Percentiles rank a stretch among this genome's conserved stretches.
Evolutionary conservation across 148 eudicot species (phyloP).

Genomic region (Rhododendron kiyosumense): DNA sequence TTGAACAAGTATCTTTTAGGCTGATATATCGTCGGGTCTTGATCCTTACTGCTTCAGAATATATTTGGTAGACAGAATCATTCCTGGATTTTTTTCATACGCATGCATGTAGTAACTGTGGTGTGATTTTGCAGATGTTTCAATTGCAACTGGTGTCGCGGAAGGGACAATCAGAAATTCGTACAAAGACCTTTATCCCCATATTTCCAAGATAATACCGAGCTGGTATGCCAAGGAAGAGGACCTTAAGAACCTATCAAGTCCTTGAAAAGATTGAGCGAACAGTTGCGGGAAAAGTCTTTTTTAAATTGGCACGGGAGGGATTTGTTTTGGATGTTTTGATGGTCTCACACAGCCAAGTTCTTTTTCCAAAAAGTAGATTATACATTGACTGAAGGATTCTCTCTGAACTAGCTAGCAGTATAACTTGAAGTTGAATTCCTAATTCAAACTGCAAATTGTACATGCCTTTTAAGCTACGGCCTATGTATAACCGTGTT

Average conservation of each 20-base stretch:
- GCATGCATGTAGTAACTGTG: not conserved
- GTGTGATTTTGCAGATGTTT: slow-evolving; percentile 51
- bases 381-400: not conserved
- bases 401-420: not conserved
- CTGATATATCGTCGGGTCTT: not conserved
- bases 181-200: slow-evolving; percentile 80
- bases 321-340: not conserved
- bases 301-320: not conserved
- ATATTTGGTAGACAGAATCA: not conserved
- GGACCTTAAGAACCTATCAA: slow-evolving; percentile 62
- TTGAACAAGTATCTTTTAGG: not conserved
- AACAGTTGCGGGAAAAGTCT: not conserved
- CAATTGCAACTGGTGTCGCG: slow-evolving; percentile 86
- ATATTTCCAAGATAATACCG: slow-evolving; percentile 68
- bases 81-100: not conserved
- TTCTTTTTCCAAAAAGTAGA: not conserved
- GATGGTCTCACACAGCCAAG: not conserved
- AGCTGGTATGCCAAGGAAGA: slow-evolving; percentile 81
- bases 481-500: too few relatives aligned
- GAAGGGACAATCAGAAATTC: slow-evolving; percentile 90
- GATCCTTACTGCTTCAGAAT: not conserved
- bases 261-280: slow-evolving; percentile 41
- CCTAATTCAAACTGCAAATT: not conserved
- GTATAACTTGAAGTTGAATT: not conserved
- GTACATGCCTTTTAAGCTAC: not conserved